A percentile compares a stretch with the other conserved stretches of the same genome.
These are phyloP conservation scores for Sphaceloma murrayae DNA, from an alignment of 2,329 filamentous ascomycete genomes.

Conservation along the genomic window DNA sequence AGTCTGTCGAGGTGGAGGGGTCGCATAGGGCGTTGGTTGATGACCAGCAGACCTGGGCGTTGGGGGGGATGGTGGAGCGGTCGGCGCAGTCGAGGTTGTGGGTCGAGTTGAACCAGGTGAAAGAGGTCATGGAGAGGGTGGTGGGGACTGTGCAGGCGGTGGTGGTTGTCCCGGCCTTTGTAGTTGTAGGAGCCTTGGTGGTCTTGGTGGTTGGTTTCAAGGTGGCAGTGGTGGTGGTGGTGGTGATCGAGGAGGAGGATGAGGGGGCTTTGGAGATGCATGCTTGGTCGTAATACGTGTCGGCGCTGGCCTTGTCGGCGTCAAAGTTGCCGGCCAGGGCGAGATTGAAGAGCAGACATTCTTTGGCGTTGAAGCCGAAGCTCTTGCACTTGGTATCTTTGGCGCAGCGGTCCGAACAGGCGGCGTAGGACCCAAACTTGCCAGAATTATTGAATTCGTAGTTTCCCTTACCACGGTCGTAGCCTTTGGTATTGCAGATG, in stretches of 20 bases:
- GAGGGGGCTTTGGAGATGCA: background rate
- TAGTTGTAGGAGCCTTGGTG: background rate
- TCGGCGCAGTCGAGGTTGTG: slow-evolving; percentile 16
- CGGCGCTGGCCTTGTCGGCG: background rate
- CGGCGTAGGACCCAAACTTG: background rate
- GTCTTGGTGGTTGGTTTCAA: background rate
- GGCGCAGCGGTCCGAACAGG: slow-evolving; percentile 4
- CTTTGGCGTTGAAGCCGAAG: slow-evolving; percentile 12
- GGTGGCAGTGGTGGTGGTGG: background rate
- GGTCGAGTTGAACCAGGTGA: slow-evolving; percentile 14
- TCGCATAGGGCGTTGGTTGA: slow-evolving; percentile 1
- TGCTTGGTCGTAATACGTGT: slow-evolving; percentile 13
- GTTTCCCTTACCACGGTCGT: slow-evolving; percentile 13
- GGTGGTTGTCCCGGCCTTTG: background rate
- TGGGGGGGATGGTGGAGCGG: slow-evolving; percentile 2
- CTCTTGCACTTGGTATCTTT: slow-evolving; percentile 8
- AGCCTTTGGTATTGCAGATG: slow-evolving; percentile 10
- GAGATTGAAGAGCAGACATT: slow-evolving; percentile 14
- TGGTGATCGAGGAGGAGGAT: background rate
- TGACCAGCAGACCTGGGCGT: slow-evolving; percentile 12
- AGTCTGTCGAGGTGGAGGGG: background rate
- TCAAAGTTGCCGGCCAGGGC: slow-evolving; percentile 12
- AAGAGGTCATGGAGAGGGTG: slow-evolving; percentile 13
- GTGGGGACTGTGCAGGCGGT: background rate
- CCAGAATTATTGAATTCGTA: slow-evolving; percentile 13